Evolutionary conservation across 2,329 filamentous ascomycete species (phyloP).

Genomic region (Fusarium subglutinans): DNA sequence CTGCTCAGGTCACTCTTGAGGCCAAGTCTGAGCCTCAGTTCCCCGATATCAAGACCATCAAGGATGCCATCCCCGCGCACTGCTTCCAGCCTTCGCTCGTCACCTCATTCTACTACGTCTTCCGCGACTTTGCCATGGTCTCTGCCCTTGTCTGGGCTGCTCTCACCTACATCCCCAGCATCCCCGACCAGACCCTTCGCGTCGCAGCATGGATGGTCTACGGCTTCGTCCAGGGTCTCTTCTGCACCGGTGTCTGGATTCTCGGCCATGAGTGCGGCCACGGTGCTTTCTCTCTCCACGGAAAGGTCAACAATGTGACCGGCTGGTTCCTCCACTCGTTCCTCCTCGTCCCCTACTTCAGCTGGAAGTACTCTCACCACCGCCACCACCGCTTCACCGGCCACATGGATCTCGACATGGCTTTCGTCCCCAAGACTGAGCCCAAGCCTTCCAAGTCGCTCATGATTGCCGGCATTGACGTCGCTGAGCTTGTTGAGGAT

Average conservation of each 20-base stretch:
- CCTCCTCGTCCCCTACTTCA: slow-evolving; percentile 75
- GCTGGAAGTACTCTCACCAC: slow-evolving; percentile 76
- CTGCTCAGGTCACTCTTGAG: slow-evolving; percentile 25
- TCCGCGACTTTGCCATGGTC: slow-evolving; percentile 64
- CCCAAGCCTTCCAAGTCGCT: slow-evolving; percentile 48
- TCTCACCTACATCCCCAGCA: slow-evolving; percentile 62
- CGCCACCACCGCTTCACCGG: slow-evolving; percentile 76
- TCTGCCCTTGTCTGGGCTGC: slow-evolving; percentile 59
- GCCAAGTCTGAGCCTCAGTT: slow-evolving; percentile 35
- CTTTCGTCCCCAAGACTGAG: slow-evolving; percentile 65
- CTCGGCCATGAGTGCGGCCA: slow-evolving; percentile 78
- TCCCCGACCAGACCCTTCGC: slow-evolving; percentile 57
- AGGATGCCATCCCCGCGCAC: slow-evolving; percentile 64
- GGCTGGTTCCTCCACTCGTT: slow-evolving; percentile 74
- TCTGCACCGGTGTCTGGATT: slow-evolving; percentile 76
- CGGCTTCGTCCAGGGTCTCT: slow-evolving; percentile 70
- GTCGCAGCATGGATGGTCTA: slow-evolving; percentile 65
- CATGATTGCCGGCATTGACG: slow-evolving; percentile 51
- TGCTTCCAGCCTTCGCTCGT: slow-evolving; percentile 67
- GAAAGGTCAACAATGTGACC: slow-evolving; percentile 65
- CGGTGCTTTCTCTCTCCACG: slow-evolving; percentile 69
- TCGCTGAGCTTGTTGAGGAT: slow-evolving; percentile 69
- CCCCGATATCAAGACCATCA: slow-evolving; percentile 46
- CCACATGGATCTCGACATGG: slow-evolving; percentile 74
- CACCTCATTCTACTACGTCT: slow-evolving; percentile 64